Base-by-base conservation (phyloP, 345 rosid genomes). In the Punica granatum region DNA sequence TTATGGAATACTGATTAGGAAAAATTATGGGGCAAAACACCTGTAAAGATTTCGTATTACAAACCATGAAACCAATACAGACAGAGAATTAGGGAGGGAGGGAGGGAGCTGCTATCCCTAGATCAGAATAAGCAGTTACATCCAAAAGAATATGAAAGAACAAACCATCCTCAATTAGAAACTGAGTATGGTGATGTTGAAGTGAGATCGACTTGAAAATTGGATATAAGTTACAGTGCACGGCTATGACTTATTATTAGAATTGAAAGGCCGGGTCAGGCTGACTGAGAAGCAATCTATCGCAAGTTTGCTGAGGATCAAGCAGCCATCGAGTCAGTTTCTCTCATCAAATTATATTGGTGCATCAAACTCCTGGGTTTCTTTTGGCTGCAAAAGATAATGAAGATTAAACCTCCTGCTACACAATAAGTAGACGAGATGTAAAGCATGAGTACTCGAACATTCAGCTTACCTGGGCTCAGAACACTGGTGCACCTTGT, bases 401-500 rank as follows among this genome's bases (percentile, higher is more conserved):
- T 6, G 0, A 14, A 48, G 44, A 14, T 49, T 39, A 66, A 30
- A 23, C 25, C 7, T 0, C 31, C 19, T 2, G 33, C 33, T 30
- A 33, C 61, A 56, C 14, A 2, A 56, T 28, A 31, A 39, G 2
- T 3, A 31, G 30, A 60, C 31, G 8, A 41, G 26, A 42, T 18
- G 53, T n/a, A 12, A 33, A 32, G n/a, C 26, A 43, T 8, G 26
- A 59, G 35, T 39, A 59, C 21, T 30, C 51, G 8, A 59, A n/a
- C 16, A 10, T 30, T 39, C 36, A 28, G 7, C 39, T 59, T 63
- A 46, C 71, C 71, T 0, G 25, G 71, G 34, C 58, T 68, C 33
- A 2, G 3, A 35, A 68, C 36, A 25, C 58, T 43, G 28, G 69
- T 66, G 69, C 30, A 19, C 33, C 33, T 70, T 1, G 6, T 70